Conservation (phyloP, 257 asterid species). For the Oldenlandia corymbosa region DNA sequence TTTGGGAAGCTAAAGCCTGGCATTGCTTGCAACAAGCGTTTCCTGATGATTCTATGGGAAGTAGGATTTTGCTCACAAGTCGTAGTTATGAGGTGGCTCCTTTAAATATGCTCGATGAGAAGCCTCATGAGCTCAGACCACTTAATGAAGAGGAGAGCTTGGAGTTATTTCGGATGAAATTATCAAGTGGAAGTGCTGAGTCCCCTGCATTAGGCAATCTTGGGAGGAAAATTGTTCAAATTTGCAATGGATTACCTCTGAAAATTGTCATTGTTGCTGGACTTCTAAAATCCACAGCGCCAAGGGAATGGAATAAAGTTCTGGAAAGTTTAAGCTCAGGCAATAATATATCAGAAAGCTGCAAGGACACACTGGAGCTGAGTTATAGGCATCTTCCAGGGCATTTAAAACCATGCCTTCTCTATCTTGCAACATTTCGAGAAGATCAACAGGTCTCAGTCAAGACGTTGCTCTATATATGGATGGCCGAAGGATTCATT, state of each 20-base stretch:
- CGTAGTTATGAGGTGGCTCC: background rate
- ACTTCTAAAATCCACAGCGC: background rate
- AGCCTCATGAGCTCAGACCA: background rate
- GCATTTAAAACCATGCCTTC: constrained; percentile 6
- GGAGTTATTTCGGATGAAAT: background rate
- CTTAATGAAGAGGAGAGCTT: background rate
- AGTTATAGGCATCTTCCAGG: constrained; percentile 12
- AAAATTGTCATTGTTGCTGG: background rate
- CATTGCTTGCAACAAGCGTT: background rate
- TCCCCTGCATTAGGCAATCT: background rate
- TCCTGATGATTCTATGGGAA: background rate
- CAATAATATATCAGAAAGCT: background rate
- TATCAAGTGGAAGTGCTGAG: background rate
- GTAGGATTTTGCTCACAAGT: constrained; percentile 3
- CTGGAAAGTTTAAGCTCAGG: background rate
- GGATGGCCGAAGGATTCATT: constrained; percentile 14
- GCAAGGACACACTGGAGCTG: background rate
- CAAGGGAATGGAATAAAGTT: background rate
- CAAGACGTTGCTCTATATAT: background rate
- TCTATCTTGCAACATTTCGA: constrained; percentile 4
- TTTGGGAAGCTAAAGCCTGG: background rate
- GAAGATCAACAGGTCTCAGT: background rate
- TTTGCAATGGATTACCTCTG: background rate
- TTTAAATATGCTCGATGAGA: no score
- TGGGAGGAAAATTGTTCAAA: background rate